These are phyloP conservation scores for Solanum sejunctum DNA, from an alignment of 257 asterid species.

Conservation along the genomic window DNA sequence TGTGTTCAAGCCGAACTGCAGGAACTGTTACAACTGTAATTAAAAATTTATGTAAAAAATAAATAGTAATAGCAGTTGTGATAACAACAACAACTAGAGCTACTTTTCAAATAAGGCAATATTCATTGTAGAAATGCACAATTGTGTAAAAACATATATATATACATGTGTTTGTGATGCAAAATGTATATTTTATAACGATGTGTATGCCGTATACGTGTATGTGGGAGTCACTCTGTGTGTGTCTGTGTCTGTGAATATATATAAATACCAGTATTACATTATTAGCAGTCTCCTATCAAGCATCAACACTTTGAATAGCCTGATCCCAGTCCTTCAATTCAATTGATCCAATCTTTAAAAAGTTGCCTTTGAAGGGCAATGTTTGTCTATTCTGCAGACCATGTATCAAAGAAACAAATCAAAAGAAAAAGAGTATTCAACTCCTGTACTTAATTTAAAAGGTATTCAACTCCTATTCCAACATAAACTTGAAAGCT, in stretches of 20 bases:
- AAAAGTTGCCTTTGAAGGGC: not conserved
- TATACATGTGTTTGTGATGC: not conserved
- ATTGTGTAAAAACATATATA: not conserved
- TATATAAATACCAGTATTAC: not conserved
- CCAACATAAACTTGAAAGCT: not conserved
- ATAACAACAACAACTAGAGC: not conserved
- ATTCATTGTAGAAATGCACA: not conserved
- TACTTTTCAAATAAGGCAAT: not conserved
- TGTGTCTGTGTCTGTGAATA: not conserved
- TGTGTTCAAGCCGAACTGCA: slow-evolving; percentile 25
- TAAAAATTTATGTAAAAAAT: not conserved
- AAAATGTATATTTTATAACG: not conserved
- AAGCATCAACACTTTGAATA: not conserved
- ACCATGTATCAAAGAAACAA: not conserved
- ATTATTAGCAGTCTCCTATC: not conserved
- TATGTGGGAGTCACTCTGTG: not conserved
- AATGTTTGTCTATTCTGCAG: not conserved
- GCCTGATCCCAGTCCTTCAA: not conserved
- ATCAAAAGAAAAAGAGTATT: not conserved
- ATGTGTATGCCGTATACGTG: not conserved
- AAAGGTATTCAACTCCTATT: not conserved
- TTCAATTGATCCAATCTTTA: not conserved
- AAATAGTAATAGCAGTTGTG: not conserved
- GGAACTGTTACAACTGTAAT: slow-evolving; percentile 1
- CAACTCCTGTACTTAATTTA: not conserved